Conservation (phyloP, 306 rosid genomes). For the Rosa persica region DNA sequence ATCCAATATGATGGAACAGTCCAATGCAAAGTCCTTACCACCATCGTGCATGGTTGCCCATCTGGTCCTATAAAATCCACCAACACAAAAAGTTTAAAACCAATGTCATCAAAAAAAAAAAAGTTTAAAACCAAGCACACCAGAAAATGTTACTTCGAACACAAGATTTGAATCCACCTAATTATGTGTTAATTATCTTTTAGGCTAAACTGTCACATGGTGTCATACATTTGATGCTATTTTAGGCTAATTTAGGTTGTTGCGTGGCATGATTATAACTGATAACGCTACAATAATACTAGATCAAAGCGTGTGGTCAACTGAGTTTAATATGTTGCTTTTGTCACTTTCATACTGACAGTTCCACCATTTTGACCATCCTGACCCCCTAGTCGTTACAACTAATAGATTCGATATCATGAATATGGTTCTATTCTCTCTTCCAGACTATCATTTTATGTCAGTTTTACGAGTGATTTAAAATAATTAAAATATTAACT, state of each 20-base stretch:
- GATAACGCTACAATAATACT: not conserved
- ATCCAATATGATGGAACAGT: slow-evolving; percentile 57
- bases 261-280: not conserved
- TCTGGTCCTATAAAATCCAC: slow-evolving; percentile 31
- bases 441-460: not conserved
- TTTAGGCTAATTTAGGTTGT: not conserved
- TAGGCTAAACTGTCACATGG: not conserved
- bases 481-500: not conserved
- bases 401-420: not conserved
- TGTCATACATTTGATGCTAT: not conserved
- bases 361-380: slow-evolving; percentile 10
- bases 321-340: not conserved
- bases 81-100: not conserved
- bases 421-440: not conserved
- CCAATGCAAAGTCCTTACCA: slow-evolving; percentile 63
- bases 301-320: slow-evolving; percentile 14
- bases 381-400: not conserved
- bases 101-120: too few species aligned
- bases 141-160: not conserved
- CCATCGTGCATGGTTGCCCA: slow-evolving; percentile 62
- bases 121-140: not conserved
- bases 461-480: not conserved
- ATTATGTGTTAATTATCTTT: not conserved
- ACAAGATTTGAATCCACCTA: not conserved
- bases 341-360: slow-evolving; percentile 5